These are phyloP conservation scores for Luzula sylvatica DNA, from an alignment of 176 grass and related monocot species.

Conservation along the genomic window DNA sequence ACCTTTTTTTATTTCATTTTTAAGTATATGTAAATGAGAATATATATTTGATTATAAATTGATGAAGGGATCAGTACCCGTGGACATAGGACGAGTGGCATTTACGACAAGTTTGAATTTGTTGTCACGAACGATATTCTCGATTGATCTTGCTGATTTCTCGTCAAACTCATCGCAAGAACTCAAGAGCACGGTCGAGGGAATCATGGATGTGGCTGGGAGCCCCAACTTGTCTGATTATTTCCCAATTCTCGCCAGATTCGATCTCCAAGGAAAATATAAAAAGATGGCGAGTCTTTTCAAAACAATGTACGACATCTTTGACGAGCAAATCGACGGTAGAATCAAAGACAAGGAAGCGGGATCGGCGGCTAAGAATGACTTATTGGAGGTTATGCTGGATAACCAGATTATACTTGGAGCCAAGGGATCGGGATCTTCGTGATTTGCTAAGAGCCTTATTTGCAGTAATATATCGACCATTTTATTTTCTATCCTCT, in stretches of 20 bases:
- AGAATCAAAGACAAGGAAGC: background rate
- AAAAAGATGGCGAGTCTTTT: background rate
- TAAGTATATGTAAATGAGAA: no score
- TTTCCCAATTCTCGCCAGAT: constrained; percentile 19
- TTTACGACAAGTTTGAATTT: constrained; percentile 11
- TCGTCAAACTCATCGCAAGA: constrained; percentile 28
- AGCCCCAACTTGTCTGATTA: constrained; percentile 45
- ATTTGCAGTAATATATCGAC: constrained; percentile 17
- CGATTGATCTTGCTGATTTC: constrained; percentile 2
- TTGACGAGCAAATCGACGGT: constrained; percentile 35
- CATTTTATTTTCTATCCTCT: no score
- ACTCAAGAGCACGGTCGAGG: constrained; percentile 17
- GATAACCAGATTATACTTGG: constrained; percentile 22
- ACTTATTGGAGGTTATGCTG: constrained; percentile 33
- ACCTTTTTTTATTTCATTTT: no score
- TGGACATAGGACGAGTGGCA: background rate
- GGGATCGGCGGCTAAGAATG: background rate
- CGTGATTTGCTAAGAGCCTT: constrained; percentile 10
- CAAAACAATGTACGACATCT: background rate
- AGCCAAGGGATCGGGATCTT: background rate
- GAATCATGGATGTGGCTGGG: constrained; percentile 18
- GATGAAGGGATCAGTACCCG: constrained; percentile 6
- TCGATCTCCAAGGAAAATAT: constrained; percentile 35
- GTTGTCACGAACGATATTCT: constrained; percentile 18
- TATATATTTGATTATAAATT: no score